A percentile compares a stretch with the other conserved stretches of the same genome.
phyloP scores from a whole-genome alignment of 208 protist genomes.

The Trypanosoma brucei region DNA sequence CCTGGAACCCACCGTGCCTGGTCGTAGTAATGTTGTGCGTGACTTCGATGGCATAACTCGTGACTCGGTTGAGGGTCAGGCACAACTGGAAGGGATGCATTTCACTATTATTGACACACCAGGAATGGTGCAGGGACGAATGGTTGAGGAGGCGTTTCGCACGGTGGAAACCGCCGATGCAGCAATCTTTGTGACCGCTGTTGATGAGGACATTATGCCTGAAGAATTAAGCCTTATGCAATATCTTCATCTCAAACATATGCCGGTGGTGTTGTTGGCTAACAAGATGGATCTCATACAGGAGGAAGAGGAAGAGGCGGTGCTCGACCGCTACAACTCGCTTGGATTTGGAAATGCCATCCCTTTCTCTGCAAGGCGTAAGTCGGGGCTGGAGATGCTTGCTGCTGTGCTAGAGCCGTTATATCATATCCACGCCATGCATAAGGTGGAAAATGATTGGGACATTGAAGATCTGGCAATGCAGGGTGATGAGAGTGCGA shows the following conservation, averaged over 20 bases:
- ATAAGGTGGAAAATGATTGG: constrained; percentile 80
- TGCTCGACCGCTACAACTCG: constrained; percentile 52
- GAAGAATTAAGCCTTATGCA: constrained; percentile 68
- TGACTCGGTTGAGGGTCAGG: constrained; percentile 79
- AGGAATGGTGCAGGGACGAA: constrained; percentile 60
- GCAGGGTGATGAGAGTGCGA: constrained; percentile 73
- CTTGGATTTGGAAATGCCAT: constrained; percentile 74
- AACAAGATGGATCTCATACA: constrained; percentile 90
- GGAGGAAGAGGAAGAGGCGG: constrained; percentile 35
- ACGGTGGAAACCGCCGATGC: constrained; percentile 82
- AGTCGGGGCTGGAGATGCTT: constrained; percentile 73
- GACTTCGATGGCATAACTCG: constrained; percentile 87
- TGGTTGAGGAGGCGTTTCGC: constrained; percentile 84
- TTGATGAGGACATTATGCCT: constrained; percentile 53
- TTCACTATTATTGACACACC: constrained; percentile 91
- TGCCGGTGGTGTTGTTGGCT: constrained; percentile 71
- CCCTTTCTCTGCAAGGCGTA: constrained; percentile 61
- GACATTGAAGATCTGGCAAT: constrained; percentile 85
- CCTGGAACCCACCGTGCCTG: constrained; percentile 52
- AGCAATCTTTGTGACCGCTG: constrained; percentile 69
- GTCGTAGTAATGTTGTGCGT: constrained; percentile 67
- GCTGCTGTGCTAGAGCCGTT: constrained; percentile 67
- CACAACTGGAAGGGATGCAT: constrained; percentile 60
- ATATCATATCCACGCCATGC: constrained; percentile 76
- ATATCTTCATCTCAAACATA: constrained; percentile 59